Evolutionary conservation across 75 land plant genomes (phyloP), one percentile per base, ranked within the genome.

Genomic region (Cryptomeria japonica): DNA sequence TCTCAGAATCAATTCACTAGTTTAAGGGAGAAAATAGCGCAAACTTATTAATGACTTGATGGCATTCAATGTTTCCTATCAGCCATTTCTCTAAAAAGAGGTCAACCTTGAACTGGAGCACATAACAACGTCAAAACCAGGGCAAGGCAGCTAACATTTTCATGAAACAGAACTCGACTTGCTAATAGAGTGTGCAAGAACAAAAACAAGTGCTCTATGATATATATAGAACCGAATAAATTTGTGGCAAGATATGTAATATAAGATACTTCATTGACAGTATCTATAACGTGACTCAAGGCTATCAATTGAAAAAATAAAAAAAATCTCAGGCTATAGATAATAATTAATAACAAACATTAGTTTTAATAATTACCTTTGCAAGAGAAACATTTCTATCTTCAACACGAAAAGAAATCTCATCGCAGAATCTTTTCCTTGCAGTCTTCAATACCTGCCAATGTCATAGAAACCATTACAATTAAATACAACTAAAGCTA

Each of bases 301-400:
- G 18, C 36, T 18, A 87, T 64, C 38, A 58, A 58, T 46, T 22
- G 1, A 88, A 68, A 39, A 12, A 61, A 58, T 28, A 42, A 85
- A 32, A 61, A 41, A 13, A n/a, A n/a, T n/a, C 44, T 42, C 16
- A 44, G 11, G 36, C 34, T 36, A 73, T 19, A 41, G 6, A 32
- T 4, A 47, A 31, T 3, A 77, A 88, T 56, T 28, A 78, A 38
- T 78, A 85, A 42, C 88, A 5, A 78, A 25, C 6, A 3, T 10
- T 4, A 36, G 15, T 22, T 19, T 19, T 9, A 41, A 12, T 10
- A 77, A 1, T 22, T 91, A 94, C 96, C 96, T 93, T 93, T 6
- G 93, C 93, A 75, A 93, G 91, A 32, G 95, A 95, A 34, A 95
- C 86, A 77, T 90, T 89, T 64, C 90, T 82, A 87, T 92, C 93